phyloP scores from a whole-genome alignment of 2,329 filamentous ascomycete genomes.

The Pseudocercospora eumusae region DNA sequence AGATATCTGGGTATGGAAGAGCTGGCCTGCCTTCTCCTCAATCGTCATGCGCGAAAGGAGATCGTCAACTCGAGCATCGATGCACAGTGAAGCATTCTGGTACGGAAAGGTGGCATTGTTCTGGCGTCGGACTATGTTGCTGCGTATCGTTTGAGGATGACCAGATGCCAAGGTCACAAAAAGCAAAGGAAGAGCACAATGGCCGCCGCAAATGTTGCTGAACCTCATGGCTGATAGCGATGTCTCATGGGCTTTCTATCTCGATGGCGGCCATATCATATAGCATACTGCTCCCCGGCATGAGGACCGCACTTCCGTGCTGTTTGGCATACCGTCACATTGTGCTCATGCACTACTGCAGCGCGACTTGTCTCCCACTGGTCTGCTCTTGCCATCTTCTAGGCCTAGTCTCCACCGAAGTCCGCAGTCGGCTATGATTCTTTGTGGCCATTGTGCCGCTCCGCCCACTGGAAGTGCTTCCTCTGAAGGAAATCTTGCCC shows the following conservation, averaged over 20 bases:
- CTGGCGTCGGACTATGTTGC: not conserved
- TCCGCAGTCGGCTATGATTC: slow-evolving; percentile 8
- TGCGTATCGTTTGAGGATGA: slow-evolving; percentile 7
- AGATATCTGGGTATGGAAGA: slow-evolving; percentile 48
- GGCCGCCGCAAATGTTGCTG: not conserved
- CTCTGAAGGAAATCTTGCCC: not conserved
- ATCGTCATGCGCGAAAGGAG: slow-evolving; percentile 51
- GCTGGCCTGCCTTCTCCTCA: slow-evolving; percentile 53
- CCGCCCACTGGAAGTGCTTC: not conserved
- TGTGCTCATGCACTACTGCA: slow-evolving; percentile 17
- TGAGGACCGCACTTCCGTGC: slow-evolving; percentile 13
- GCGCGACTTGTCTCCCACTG: slow-evolving; percentile 2
- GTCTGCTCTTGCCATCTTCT: not conserved
- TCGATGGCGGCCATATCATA: not conserved
- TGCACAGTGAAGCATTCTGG: slow-evolving; percentile 43
- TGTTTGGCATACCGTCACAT: slow-evolving; percentile 1
- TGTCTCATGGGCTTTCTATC: not conserved
- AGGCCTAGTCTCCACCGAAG: slow-evolving; percentile 9
- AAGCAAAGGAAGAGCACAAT: slow-evolving; percentile 9
- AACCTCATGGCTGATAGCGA: slow-evolving; percentile 10
- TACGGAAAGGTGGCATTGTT: slow-evolving; percentile 34
- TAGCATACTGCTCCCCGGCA: not conserved
- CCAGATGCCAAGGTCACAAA: slow-evolving; percentile 6
- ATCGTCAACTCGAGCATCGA: slow-evolving; percentile 53
- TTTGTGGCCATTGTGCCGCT: not conserved